Percentiles rank a stretch among this genome's conserved stretches.
Evolutionary conservation across 2,329 filamentous ascomycete genomes (phyloP).

Genomic region (Ophiostoma tasmaniense): DNA sequence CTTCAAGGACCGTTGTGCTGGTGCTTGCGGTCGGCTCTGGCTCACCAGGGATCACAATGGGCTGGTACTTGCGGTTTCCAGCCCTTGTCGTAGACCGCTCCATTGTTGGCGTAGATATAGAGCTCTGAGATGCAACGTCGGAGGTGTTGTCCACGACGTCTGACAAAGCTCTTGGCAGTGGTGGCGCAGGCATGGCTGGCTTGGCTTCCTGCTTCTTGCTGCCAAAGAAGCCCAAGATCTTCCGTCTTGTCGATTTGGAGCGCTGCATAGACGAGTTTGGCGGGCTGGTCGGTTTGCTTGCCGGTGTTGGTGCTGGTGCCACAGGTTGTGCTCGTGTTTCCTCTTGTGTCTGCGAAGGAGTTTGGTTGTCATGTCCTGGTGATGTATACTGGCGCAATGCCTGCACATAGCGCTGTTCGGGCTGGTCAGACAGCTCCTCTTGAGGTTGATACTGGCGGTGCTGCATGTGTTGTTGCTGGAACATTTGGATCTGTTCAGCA

Average conservation of each 20-base stretch:
- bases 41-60: slow-evolving; percentile 30
- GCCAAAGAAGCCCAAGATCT: slow-evolving; percentile 48
- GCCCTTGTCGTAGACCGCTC: slow-evolving; percentile 28
- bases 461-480: slow-evolving; percentile 14
- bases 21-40: slow-evolving; percentile 11
- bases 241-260: slow-evolving; percentile 49
- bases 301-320: not conserved
- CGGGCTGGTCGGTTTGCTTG: not conserved
- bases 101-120: not conserved
- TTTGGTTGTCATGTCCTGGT: not conserved
- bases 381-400: not conserved
- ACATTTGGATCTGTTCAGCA: slow-evolving; percentile 7
- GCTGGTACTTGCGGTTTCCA: slow-evolving; percentile 37
- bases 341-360: not conserved
- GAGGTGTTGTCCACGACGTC: not conserved
- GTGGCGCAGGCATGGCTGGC: not conserved
- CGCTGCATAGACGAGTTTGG: slow-evolving; percentile 26
- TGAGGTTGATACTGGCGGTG: not conserved
- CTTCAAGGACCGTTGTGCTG: not conserved
- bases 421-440: slow-evolving; percentile 15
- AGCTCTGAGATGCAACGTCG: not conserved
- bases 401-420: slow-evolving; percentile 10
- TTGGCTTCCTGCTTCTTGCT: slow-evolving; percentile 32
- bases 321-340: not conserved
- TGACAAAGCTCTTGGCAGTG: not conserved